Conservation (phyloP, 148 eudicot species). For the Rhododendron molle region DNA sequence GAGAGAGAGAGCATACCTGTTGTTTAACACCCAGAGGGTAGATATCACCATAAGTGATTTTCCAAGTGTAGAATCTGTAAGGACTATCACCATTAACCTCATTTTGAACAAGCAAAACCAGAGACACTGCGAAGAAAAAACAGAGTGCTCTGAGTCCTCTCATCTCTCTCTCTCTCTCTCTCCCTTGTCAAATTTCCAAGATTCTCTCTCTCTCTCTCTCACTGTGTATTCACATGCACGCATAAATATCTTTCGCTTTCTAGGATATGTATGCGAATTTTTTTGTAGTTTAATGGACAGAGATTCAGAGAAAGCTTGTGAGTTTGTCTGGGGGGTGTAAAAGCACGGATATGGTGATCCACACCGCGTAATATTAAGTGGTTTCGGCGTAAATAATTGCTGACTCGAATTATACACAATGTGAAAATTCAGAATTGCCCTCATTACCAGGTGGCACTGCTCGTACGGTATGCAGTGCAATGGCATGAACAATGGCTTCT, state of each 20-base stretch:
- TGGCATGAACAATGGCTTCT: too few species aligned
- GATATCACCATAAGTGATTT: slow-evolving; percentile 50
- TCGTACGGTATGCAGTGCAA: too few species aligned
- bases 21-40: slow-evolving; percentile 67
- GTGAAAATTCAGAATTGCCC: neutral
- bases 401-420: neutral
- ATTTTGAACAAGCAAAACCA: slow-evolving; percentile 17
- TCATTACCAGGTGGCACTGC: neutral
- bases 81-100: slow-evolving; percentile 52
- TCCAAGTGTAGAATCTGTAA: slow-evolving; percentile 57
- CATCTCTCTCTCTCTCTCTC: slow-evolving; percentile 17
- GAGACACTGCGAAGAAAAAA: neutral
- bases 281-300: neutral
- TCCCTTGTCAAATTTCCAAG: neutral
- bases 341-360: neutral
- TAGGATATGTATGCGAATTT: neutral
- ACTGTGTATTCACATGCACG: neutral
- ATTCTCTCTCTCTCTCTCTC: neutral
- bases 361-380: neutral
- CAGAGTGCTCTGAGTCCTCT: slow-evolving; percentile 20
- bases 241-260: neutral
- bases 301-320: neutral
- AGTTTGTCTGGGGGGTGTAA: neutral
- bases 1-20: slow-evolving; percentile 31
- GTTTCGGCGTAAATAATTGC: neutral